These are phyloP conservation scores for Theileria parva DNA, from an alignment of 169 alveolate species.

Conservation along the genomic window DNA sequence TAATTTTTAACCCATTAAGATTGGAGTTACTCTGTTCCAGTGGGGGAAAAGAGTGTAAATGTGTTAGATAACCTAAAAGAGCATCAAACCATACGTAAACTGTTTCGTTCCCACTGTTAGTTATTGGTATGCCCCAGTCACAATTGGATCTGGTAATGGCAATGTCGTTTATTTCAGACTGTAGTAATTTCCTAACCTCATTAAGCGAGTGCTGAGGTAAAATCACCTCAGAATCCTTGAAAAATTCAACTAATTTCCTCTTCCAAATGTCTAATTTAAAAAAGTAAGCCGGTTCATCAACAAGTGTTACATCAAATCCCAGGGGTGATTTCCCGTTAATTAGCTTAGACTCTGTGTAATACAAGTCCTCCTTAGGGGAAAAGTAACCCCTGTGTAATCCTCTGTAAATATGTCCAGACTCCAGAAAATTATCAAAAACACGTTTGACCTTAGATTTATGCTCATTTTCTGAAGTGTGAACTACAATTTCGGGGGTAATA, in stretches of 20 bases:
- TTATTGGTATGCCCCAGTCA: slow-evolving; percentile 67
- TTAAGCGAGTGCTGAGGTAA: slow-evolving; percentile 52
- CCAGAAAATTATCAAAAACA: slow-evolving; percentile 43
- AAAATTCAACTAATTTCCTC: slow-evolving; percentile 53
- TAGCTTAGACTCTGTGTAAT: slow-evolving; percentile 48
- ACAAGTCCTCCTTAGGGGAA: slow-evolving; percentile 65
- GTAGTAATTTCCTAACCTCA: slow-evolving; percentile 35
- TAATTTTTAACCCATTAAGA: not conserved
- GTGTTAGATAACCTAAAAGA: slow-evolving; percentile 80
- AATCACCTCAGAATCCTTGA: slow-evolving; percentile 26
- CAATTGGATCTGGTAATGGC: slow-evolving; percentile 73
- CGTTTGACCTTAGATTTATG: slow-evolving; percentile 63
- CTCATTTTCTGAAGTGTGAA: slow-evolving; percentile 78
- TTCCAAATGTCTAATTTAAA: slow-evolving; percentile 62
- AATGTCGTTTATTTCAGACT: slow-evolving; percentile 63
- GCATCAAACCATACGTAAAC: slow-evolving; percentile 92
- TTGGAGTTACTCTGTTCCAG: not conserved
- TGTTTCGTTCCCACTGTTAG: no score
- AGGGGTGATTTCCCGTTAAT: slow-evolving; percentile 32
- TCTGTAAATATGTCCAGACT: slow-evolving; percentile 62
- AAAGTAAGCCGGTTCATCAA: slow-evolving; percentile 72
- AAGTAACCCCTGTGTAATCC: slow-evolving; percentile 75
- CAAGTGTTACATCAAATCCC: slow-evolving; percentile 60
- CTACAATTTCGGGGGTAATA: slow-evolving; percentile 69
- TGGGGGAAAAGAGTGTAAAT: not conserved